These are phyloP conservation scores for Gossypium stocksii DNA, from an alignment of 345 rosid genomes.

Conservation along the genomic window DNA sequence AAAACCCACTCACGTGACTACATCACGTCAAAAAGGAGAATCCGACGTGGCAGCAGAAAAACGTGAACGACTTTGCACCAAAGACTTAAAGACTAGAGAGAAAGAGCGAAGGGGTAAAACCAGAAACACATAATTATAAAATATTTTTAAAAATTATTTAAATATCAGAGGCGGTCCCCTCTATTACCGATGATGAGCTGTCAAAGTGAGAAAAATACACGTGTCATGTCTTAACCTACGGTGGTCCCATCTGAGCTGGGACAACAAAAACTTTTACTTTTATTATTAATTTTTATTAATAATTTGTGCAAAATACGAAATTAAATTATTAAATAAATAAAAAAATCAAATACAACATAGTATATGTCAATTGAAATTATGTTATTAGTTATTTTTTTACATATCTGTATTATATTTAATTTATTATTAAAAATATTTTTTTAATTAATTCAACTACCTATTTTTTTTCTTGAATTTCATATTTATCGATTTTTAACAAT, in stretches of 20 bases:
- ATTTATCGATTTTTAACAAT: too few relatives aligned
- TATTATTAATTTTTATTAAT: background rate
- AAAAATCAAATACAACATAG: too few relatives aligned
- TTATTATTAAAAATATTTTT: too few relatives aligned
- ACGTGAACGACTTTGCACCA: slow-evolving; percentile 1
- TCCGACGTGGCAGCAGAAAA: slow-evolving; percentile 14
- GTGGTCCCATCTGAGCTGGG: slow-evolving; percentile 15
- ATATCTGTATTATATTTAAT: too few relatives aligned
- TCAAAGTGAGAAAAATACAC: slow-evolving; percentile 11
- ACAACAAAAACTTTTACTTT: background rate
- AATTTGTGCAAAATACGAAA: background rate
- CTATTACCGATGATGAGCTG: slow-evolving; percentile 6
- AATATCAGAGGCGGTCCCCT: slow-evolving; percentile 1
- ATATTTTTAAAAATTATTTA: background rate
- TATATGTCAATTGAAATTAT: too few relatives aligned
- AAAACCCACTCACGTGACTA: slow-evolving; percentile 7
- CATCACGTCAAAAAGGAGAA: background rate
- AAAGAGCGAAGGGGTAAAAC: background rate
- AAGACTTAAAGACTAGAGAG: background rate
- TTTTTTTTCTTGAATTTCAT: too few relatives aligned
- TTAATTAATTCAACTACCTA: too few relatives aligned
- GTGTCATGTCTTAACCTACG: background rate
- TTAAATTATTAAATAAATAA: background rate
- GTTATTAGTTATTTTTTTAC: too few relatives aligned
- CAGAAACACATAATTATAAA: background rate